These are phyloP conservation scores for Clausena lansium DNA, from an alignment of 345 rosid species.

Conservation along the genomic window DNA sequence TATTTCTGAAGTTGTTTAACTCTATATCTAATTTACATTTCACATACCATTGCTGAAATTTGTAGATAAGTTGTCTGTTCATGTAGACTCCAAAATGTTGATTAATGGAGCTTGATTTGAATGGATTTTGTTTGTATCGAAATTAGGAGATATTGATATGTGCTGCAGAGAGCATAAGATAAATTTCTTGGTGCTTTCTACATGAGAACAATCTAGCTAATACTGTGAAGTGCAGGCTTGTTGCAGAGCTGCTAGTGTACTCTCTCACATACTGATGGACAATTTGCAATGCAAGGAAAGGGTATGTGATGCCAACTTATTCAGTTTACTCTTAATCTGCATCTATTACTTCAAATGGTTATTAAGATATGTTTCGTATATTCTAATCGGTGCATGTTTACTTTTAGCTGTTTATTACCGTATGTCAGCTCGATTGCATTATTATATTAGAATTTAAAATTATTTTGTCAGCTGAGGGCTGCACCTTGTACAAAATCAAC, in stretches of 20 bases:
- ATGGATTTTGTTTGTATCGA: too few relatives aligned
- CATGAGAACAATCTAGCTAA: slow-evolving; percentile 24
- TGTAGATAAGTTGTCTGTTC: too few relatives aligned
- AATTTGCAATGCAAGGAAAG: slow-evolving; percentile 81
- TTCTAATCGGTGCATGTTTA: background rate
- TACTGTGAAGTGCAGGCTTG: slow-evolving; percentile 61
- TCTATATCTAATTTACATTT: background rate
- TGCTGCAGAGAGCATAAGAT: slow-evolving; percentile 7
- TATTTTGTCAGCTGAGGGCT: background rate
- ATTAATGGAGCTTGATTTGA: background rate
- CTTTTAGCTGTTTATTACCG: background rate
- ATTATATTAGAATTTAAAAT: background rate
- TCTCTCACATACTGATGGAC: slow-evolving; percentile 80
- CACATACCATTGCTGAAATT: background rate
- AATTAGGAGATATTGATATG: too few relatives aligned
- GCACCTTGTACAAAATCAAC: background rate
- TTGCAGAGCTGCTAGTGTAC: slow-evolving; percentile 95
- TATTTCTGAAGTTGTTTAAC: background rate
- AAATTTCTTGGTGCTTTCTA: slow-evolving; percentile 11
- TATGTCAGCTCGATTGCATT: background rate
- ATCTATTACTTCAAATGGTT: background rate
- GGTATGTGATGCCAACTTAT: slow-evolving; percentile 43
- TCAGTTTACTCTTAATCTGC: background rate
- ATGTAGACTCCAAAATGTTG: too few relatives aligned
- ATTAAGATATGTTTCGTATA: background rate